phyloP scores from a whole-genome alignment of 2,329 filamentous ascomycete genomes.

The Sporothrix phasma region DNA sequence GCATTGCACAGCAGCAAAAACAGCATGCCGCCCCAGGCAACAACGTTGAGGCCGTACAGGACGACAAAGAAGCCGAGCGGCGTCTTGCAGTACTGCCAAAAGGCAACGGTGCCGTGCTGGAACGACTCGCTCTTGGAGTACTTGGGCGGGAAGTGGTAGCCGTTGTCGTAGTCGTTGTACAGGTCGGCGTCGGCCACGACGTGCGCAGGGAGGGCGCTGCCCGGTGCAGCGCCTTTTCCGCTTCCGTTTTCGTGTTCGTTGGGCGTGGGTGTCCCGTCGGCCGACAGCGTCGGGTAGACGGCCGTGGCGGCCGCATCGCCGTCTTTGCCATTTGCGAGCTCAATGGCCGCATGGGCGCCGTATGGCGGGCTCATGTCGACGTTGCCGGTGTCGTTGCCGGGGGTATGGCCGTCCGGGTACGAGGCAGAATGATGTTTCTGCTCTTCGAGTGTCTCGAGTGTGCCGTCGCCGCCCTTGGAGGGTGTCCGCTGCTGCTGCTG shows the following conservation, averaged over 20 bases:
- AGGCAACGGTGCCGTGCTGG: slow-evolving; percentile 46
- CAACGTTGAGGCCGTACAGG: slow-evolving; percentile 70
- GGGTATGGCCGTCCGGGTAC: not conserved
- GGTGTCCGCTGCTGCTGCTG: not conserved
- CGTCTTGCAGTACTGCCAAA: slow-evolving; percentile 65
- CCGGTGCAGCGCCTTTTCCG: not conserved
- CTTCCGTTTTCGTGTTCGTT: not conserved
- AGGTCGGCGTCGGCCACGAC: not conserved
- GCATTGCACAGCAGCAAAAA: slow-evolving; percentile 75
- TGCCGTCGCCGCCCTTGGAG: not conserved
- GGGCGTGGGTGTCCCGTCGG: not conserved
- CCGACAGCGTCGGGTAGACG: not conserved
- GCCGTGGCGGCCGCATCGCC: not conserved
- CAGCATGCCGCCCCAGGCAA: slow-evolving; percentile 87
- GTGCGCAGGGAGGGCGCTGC: not conserved
- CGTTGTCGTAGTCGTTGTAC: slow-evolving; percentile 43
- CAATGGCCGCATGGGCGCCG: not conserved
- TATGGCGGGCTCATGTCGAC: not conserved
- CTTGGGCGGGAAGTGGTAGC: slow-evolving; percentile 55
- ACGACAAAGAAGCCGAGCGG: slow-evolving; percentile 67
- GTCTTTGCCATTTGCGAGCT: not conserved
- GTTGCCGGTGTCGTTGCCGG: too few relatives aligned
- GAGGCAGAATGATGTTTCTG: not conserved
- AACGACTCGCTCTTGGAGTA: slow-evolving; percentile 51
- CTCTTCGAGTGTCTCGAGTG: slow-evolving; percentile 13